Base-by-base conservation (phyloP, 495 filamentous ascomycete species). In the Penicillium taxi region DNA sequence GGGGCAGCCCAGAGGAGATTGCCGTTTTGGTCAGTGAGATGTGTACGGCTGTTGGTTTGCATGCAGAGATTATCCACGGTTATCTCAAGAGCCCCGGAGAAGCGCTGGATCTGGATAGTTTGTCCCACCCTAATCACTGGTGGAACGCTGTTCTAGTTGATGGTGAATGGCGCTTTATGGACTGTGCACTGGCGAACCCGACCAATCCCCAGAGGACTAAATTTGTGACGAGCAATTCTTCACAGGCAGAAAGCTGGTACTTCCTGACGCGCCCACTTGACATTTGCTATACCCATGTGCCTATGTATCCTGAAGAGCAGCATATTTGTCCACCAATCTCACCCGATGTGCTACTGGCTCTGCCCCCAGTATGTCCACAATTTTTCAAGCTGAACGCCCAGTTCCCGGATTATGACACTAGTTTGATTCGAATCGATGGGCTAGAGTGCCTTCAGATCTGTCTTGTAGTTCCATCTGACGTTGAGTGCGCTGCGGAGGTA, bases 121-220 rank as follows among this genome's bases (percentile, higher is more conserved):
- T 81, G 9, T 76, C 83, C 37, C 77, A 81, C 23, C 75, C 90
- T 6, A 99, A 99, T 47, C 91, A 99, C 67, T 96, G 86, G 83
- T 99, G 91, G 91, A 99, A 99, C 51, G 81, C 86, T 1, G 88
- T 99, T 2, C 62, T 94, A 24, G 80, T 94, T 8, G 93, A 99
- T 50, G 81, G 84, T 11, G 86, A 94, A 59, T 99, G 91, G 91
- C 81, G 91, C 31, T 80, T 96, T 41, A 90, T 99, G 74, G 91
- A 99, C 58, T 93, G 86, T 51, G 87, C 87, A 13, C 70, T 99
- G 20, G 86, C 93, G 16, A 85, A 78, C 39, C 88, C 91, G 20
- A 93, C 90, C 0, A 85, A 96, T 43, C 91, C 93, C 6, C 74
- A 74, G 19, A 72, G 91, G 32, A 70, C 63, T 12, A 68, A 74